Percentiles rank a stretch among this genome's conserved stretches.
These are phyloP conservation scores for Pyrenophora tritici-repentis DNA, from an alignment of 2,329 filamentous ascomycete species.

Conservation along the genomic window DNA sequence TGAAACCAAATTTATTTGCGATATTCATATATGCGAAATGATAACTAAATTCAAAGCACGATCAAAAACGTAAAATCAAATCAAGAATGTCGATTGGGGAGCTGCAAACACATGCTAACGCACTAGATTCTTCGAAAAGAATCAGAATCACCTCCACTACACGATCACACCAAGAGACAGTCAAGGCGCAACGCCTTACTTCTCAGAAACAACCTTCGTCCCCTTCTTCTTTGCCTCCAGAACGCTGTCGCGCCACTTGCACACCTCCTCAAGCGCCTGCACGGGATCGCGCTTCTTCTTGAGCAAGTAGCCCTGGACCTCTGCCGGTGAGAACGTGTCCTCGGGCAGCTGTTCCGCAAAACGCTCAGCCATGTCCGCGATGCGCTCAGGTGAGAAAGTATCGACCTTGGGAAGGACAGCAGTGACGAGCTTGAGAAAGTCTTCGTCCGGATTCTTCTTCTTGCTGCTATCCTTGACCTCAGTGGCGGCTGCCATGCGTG, in stretches of 20 bases:
- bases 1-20: no score
- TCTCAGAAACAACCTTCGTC: constrained; percentile 20
- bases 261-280: constrained; percentile 51
- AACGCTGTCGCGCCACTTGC: constrained; percentile 50
- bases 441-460: constrained; percentile 7
- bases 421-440: constrained; percentile 10
- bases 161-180: no score
- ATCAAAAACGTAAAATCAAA: no score
- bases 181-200: no score
- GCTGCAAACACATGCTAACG: no score
- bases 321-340: constrained; percentile 56
- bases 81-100: no score
- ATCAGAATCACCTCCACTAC: no score
- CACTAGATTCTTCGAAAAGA: no score
- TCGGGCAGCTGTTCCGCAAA: constrained; percentile 56
- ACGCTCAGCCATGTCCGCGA: constrained; percentile 50
- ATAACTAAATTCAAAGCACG: no score
- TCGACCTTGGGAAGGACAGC: constrained; percentile 12
- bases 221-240: constrained; percentile 39
- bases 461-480: no score
- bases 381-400: constrained; percentile 22
- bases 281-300: constrained; percentile 56
- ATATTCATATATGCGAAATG: no score
- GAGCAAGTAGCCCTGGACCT: constrained; percentile 60
- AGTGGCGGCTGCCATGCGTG: no score